A percentile compares a stretch with the other conserved stretches of the same genome.
These are phyloP conservation scores for Trichophaea hybrida DNA, from an alignment of 2,329 filamentous ascomycete species.

Conservation along the genomic window DNA sequence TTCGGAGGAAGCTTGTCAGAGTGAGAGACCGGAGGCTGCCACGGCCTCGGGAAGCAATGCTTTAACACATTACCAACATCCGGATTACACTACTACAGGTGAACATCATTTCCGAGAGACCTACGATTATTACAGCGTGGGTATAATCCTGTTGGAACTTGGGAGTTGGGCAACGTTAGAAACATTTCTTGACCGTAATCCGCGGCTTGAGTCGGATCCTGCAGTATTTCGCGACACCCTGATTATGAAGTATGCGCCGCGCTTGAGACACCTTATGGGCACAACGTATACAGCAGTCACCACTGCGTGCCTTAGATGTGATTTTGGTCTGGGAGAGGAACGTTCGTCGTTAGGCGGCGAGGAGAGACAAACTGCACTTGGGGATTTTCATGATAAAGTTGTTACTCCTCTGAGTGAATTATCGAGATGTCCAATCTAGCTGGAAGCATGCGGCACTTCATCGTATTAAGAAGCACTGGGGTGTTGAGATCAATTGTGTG, in stretches of 20 bases:
- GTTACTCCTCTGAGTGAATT: background rate
- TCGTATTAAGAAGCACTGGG: too few species aligned
- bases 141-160: slow-evolving; percentile 11
- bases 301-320: background rate
- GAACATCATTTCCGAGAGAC: background rate
- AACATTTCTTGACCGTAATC: slow-evolving; percentile 12
- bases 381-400: background rate
- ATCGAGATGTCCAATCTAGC: background rate
- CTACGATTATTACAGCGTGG: slow-evolving; percentile 12
- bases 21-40: background rate
- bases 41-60: too few species aligned
- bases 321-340: too few species aligned
- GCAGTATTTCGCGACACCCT: background rate
- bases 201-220: background rate
- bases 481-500: too few species aligned
- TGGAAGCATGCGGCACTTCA: too few species aligned
- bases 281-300: background rate
- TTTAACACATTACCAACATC: background rate
- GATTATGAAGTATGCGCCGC: background rate
- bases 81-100: background rate
- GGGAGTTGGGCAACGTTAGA: slow-evolving; percentile 6
- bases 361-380: background rate
- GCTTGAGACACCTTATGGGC: slow-evolving; percentile 5
- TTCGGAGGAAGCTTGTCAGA: background rate
- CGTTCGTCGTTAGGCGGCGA: background rate